A percentile compares a stretch with the other conserved stretches of the same genome.
phyloP scores from a whole-genome alignment of 2,329 filamentous ascomycete genomes.

The Nannizziopsis arthrosporioides region DNA sequence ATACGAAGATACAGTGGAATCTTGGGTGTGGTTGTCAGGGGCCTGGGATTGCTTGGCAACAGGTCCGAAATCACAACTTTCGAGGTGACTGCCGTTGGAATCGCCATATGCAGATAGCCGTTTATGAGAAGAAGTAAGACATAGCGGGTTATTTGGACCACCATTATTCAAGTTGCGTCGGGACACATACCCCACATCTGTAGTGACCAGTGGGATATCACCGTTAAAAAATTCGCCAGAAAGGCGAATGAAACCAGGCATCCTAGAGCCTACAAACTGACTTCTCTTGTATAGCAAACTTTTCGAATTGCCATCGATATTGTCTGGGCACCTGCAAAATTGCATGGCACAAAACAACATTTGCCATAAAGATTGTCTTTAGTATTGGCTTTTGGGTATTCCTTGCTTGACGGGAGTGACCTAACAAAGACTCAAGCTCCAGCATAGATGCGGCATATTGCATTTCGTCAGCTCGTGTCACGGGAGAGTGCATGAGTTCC shows the following conservation, averaged over 20 bases:
- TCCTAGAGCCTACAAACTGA: too few relatives aligned
- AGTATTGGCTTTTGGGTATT: neutral
- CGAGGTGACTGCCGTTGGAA: constrained; percentile 1
- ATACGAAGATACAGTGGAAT: neutral
- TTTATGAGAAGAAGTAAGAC: neutral
- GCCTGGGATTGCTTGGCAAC: neutral
- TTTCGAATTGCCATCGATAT: too few relatives aligned
- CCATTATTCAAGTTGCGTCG: neutral
- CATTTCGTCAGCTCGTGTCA: constrained; percentile 7
- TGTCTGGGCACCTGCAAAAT: neutral
- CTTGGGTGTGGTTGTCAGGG: neutral
- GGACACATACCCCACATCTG: neutral
- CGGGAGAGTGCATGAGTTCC: constrained; percentile 4
- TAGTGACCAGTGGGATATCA: neutral
- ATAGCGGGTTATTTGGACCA: constrained; percentile 1
- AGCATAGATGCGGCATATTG: neutral
- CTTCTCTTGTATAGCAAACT: too few relatives aligned
- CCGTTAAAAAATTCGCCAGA: neutral
- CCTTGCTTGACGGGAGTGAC: neutral
- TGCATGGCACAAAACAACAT: neutral
- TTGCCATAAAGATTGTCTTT: neutral
- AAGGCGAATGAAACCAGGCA: neutral
- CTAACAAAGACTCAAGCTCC: constrained; percentile 8
- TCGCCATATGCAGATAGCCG: constrained; percentile 7
- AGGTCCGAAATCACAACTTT: constrained; percentile 6